Conservation (phyloP, 805 yeast species). For the Metschnikowia chrysomelidarum region DNA sequence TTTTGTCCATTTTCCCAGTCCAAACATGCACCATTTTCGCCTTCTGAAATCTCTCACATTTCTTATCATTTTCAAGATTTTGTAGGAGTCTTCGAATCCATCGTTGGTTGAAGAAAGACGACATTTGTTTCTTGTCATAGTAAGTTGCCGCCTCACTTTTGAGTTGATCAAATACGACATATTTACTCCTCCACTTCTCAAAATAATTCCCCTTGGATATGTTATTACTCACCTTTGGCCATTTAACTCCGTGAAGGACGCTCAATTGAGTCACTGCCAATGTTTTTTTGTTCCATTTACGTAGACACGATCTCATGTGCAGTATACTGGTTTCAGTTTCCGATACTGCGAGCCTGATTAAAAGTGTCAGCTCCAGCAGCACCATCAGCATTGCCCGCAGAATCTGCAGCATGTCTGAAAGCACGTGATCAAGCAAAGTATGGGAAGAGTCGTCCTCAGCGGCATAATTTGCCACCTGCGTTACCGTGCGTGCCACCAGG, state of each 20-base stretch:
- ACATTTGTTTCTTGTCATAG: slow-evolving; percentile 12
- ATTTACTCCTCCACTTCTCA: slow-evolving; percentile 16
- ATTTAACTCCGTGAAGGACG: too few species aligned
- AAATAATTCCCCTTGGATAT: slow-evolving; percentile 15
- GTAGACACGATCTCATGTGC: slow-evolving; percentile 7
- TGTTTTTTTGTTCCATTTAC: slow-evolving; percentile 25
- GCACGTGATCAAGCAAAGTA: too few species aligned
- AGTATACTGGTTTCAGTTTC: slow-evolving; percentile 14
- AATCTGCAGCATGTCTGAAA: too few species aligned
- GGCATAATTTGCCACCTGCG: slow-evolving; percentile 30
- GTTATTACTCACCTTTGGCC: too few species aligned
- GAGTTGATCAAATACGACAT: slow-evolving; percentile 9
- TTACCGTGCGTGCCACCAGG: slow-evolving; percentile 20
- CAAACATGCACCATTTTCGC: slow-evolving; percentile 13
- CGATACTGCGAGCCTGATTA: slow-evolving; percentile 30
- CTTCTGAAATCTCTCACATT: slow-evolving; percentile 12
- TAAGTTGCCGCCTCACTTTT: slow-evolving; percentile 15
- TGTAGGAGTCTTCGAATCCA: slow-evolving; percentile 15
- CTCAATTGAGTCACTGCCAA: slow-evolving; percentile 16
- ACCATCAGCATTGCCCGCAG: slow-evolving; percentile 16
- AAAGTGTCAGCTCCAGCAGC: slow-evolving; percentile 20
- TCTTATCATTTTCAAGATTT: slow-evolving; percentile 13
- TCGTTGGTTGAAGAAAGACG: slow-evolving; percentile 7
- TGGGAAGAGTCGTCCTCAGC: slow-evolving; percentile 23
- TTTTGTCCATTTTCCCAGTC: not conserved